Conservation (phyloP, 2,329 filamentous ascomycete species). For the Aspergillus sergii region DNA sequence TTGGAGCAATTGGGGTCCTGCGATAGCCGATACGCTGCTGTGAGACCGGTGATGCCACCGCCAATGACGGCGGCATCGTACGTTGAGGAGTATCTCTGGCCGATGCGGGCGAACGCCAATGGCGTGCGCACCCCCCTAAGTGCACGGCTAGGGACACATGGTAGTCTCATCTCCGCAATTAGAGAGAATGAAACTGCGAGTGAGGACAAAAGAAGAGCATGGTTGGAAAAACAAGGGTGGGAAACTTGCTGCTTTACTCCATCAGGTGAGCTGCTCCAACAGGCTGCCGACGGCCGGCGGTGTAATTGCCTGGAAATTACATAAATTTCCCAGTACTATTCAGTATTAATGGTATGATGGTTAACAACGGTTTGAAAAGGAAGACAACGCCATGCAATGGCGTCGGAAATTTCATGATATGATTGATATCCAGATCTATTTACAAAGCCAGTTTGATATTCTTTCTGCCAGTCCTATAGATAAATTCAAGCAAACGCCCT, state of each 20-base stretch:
- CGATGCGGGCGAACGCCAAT: conserved; percentile 20
- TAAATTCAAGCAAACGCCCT: conserved; percentile 27
- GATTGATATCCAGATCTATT: conserved; percentile 30
- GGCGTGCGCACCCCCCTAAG: conserved; percentile 22
- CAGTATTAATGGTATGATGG: no score
- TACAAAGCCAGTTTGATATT: conserved; percentile 20
- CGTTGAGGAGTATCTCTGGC: conserved; percentile 27
- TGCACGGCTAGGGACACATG: conserved; percentile 26
- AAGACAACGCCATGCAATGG: neutral
- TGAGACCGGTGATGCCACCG: conserved; percentile 80
- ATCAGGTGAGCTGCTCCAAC: conserved; percentile 4
- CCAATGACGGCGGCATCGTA: conserved; percentile 69
- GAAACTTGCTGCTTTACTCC: neutral
- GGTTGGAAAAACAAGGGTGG: neutral
- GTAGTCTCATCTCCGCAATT: conserved; percentile 31
- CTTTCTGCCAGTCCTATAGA: conserved; percentile 19
- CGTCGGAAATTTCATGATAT: conserved; percentile 16
- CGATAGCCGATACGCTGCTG: conserved; percentile 75
- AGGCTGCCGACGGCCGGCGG: conserved; percentile 5
- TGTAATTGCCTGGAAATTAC: conserved; percentile 6
- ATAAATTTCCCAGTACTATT: neutral
- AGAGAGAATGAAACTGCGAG: conserved; percentile 1
- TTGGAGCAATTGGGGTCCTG: conserved; percentile 67
- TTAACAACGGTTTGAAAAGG: neutral
- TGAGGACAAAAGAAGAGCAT: conserved; percentile 5